Conservation (phyloP, 768 basidiomycete species). For the Aureoboletus auriporus region DNA sequence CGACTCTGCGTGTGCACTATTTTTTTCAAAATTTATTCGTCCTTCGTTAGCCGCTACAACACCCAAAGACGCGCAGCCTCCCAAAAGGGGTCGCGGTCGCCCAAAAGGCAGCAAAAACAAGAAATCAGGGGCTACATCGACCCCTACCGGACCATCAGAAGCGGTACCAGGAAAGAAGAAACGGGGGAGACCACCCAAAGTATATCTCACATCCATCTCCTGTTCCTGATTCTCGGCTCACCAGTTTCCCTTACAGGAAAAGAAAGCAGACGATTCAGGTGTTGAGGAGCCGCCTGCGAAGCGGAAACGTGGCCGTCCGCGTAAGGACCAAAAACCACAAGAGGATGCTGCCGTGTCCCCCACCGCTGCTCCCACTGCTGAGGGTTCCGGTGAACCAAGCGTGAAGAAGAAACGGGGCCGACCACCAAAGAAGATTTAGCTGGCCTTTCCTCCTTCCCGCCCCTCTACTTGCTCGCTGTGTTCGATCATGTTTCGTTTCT, state of each 20-base stretch:
- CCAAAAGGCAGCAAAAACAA: constrained; percentile 87
- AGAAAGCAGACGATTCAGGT: constrained; percentile 43
- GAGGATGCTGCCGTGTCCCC: constrained; percentile 37
- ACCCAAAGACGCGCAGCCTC: constrained; percentile 33
- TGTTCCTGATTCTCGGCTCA: constrained; percentile 23
- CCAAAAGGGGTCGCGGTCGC: constrained; percentile 81
- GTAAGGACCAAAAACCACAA: constrained; percentile 53
- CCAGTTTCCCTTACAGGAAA: constrained; percentile 21
- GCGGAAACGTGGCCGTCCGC: constrained; percentile 71
- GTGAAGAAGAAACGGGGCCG: constrained; percentile 70
- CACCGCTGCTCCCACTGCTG: constrained; percentile 25
- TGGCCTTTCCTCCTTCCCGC: constrained; percentile 2
- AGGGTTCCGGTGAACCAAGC: constrained; percentile 44
- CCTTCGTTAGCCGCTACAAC: constrained; percentile 37
- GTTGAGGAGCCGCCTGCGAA: constrained; percentile 53
- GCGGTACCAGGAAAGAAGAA: constrained; percentile 38
- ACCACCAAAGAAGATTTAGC: constrained; percentile 47
- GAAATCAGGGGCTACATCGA: constrained; percentile 38
- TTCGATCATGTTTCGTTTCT: constrained; percentile 29
- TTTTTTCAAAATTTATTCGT: constrained; percentile 19
- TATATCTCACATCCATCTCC: constrained; percentile 17
- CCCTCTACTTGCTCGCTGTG: constrained; percentile 10
- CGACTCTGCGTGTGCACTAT: constrained; percentile 11
- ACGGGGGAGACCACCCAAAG: constrained; percentile 52
- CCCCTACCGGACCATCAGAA: constrained; percentile 26